Conservation (phyloP, 805 yeast genomes). For the Metschnikowia colocasiae region DNA sequence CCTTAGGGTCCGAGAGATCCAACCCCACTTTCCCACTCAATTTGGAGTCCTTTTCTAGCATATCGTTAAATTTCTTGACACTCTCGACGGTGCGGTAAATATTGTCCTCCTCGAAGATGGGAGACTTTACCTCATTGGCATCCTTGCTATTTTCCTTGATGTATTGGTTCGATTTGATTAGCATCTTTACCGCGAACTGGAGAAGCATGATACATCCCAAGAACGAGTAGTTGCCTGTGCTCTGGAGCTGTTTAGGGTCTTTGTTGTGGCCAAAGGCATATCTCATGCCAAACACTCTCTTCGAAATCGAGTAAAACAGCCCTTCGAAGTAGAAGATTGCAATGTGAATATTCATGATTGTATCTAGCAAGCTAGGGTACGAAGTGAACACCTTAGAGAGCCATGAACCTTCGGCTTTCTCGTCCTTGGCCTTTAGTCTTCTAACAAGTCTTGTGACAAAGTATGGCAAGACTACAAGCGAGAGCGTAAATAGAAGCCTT, state of each 20-base stretch:
- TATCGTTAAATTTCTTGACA: conserved; percentile 9
- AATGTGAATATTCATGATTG: conserved; percentile 63
- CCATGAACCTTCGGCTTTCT: conserved; percentile 18
- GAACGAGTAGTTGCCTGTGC: conserved; percentile 65
- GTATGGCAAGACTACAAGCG: conserved; percentile 65
- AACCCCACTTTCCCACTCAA: conserved; percentile 24
- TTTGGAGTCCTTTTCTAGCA: conserved; percentile 5
- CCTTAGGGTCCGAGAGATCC: conserved; percentile 53
- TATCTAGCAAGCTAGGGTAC: conserved; percentile 47
- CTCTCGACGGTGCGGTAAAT: conserved; percentile 11
- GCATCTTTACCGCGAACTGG: conserved; percentile 47
- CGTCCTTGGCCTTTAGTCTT: conserved; percentile 19
- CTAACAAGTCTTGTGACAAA: conserved; percentile 33
- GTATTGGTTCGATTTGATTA: conserved; percentile 29
- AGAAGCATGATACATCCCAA: conserved; percentile 61
- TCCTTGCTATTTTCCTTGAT: conserved; percentile 3
- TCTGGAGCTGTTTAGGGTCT: conserved; percentile 35
- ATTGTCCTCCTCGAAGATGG: not conserved
- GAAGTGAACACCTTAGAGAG: conserved; percentile 27
- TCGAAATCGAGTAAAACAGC: conserved; percentile 71
- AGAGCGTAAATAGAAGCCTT: conserved; percentile 55
- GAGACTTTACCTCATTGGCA: not conserved
- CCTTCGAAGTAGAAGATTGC: conserved; percentile 84
- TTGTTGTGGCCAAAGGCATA: conserved; percentile 71
- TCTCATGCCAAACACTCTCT: conserved; percentile 73